Evolutionary conservation across 495 filamentous ascomycete species (phyloP).

Genomic region (Penicillium diatomitis): DNA sequence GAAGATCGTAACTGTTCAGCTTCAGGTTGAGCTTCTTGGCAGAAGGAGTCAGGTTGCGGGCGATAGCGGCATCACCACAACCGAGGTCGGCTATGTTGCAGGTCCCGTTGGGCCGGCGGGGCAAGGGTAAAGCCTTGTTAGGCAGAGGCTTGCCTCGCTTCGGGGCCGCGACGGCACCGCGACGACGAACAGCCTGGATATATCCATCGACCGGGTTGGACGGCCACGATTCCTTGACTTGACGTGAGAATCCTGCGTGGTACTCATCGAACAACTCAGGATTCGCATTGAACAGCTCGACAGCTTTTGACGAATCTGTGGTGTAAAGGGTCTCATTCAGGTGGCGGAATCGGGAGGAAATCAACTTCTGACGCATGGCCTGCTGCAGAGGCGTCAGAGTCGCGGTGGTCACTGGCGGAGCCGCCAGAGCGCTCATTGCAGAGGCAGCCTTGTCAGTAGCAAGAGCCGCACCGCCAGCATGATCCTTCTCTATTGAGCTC

Average conservation of each 20-base stretch:
- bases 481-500: constrained; percentile 9
- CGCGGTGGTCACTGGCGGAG: constrained; percentile 23
- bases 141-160: constrained; percentile 28
- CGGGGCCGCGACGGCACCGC: constrained; percentile 36
- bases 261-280: constrained; percentile 92
- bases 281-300: constrained; percentile 65
- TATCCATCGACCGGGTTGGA: constrained; percentile 88
- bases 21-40: constrained; percentile 56
- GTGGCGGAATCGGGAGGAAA: constrained; percentile 91
- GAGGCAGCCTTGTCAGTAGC: constrained; percentile 11
- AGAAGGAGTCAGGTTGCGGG: constrained; percentile 45
- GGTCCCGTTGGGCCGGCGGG: constrained; percentile 43
- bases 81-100: constrained; percentile 81
- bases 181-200: constrained; percentile 53
- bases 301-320: constrained; percentile 68
- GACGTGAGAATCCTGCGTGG: constrained; percentile 86
- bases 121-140: constrained; percentile 27
- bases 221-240: constrained; percentile 85
- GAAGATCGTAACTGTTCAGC: constrained; percentile 59
- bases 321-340: constrained; percentile 96
- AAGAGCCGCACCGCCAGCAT: constrained; percentile 7
- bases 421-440: constrained; percentile 17
- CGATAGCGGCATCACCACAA: constrained; percentile 72
- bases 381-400: constrained; percentile 86
- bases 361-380: constrained; percentile 85